Evolutionary conservation across 495 filamentous ascomycete genomes (phyloP).

Genomic region (Rhypophila decipiens): DNA sequence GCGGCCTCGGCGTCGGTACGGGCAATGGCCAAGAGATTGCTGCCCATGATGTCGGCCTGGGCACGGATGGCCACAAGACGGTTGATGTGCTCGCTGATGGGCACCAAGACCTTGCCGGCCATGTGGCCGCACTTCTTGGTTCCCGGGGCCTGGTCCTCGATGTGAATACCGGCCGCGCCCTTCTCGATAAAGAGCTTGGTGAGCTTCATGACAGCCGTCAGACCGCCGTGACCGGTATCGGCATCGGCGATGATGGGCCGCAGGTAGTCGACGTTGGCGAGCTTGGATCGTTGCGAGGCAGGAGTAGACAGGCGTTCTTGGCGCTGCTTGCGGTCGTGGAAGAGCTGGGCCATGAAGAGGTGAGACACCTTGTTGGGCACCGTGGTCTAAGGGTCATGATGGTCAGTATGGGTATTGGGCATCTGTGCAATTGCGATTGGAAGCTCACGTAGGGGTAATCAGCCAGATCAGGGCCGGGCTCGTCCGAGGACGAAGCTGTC

Average conservation of each 20-base stretch:
- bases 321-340: conserved; percentile 98
- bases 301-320: conserved; percentile 84
- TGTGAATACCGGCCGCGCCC: conserved; percentile 95
- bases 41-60: conserved; percentile 96
- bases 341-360: conserved; percentile 95
- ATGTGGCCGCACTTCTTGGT: conserved; percentile 99
- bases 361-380: conserved; percentile 98
- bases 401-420: background rate
- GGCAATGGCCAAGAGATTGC: conserved; percentile 82
- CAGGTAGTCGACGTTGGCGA: conserved; percentile 87
- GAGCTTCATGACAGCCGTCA: conserved; percentile 98
- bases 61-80: conserved; percentile 93
- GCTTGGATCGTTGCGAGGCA: conserved; percentile 60
- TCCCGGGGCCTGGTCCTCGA: conserved; percentile 96
- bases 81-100: conserved; percentile 98
- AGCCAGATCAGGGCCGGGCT: conserved; percentile 95
- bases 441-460: conserved; percentile 88
- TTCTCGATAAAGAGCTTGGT: conserved; percentile 97
- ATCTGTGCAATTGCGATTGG: background rate
- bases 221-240: conserved; percentile 92
- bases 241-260: conserved; percentile 96
- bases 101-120: conserved; percentile 97
- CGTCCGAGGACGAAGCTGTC: conserved; percentile 87
- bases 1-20: conserved; percentile 97
- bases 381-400: conserved; percentile 59